A percentile compares a stretch with the other conserved stretches of the same genome.
These are phyloP conservation scores for Ogataea siamensis DNA, from an alignment of 805 yeast genomes.

Conservation along the genomic window DNA sequence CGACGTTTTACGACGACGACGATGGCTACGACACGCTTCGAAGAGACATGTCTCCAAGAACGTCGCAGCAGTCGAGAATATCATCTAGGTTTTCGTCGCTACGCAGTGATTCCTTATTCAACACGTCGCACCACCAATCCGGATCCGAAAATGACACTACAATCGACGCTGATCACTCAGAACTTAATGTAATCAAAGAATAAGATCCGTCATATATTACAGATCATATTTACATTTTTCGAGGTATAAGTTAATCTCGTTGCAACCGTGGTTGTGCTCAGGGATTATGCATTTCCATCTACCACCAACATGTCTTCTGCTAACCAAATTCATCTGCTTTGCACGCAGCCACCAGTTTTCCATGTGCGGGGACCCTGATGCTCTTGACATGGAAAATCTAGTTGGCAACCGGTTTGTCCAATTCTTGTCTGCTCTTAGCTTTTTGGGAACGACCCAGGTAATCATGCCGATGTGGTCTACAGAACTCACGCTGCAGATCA, in stretches of 20 bases:
- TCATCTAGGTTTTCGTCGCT: conserved; percentile 15
- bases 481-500: conserved; percentile 4
- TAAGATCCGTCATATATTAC: conserved; percentile 8
- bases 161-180: conserved; percentile 10
- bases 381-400: conserved; percentile 4
- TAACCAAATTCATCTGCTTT: conserved; percentile 11
- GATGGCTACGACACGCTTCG: conserved; percentile 23
- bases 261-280: background rate
- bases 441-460: background rate
- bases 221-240: conserved; percentile 1
- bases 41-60: conserved; percentile 10
- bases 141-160: conserved; percentile 10
- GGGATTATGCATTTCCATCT: background rate
- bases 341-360: background rate
- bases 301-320: conserved; percentile 4
- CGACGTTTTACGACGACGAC: conserved; percentile 24
- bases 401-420: conserved; percentile 11
- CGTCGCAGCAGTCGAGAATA: conserved; percentile 9
- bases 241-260: background rate
- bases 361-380: background rate
- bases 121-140: conserved; percentile 4
- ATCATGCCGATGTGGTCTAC: background rate
- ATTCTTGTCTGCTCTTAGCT: conserved; percentile 10
- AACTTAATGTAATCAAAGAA: conserved; percentile 17
- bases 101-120: conserved; percentile 18